A percentile compares a stretch with the other conserved stretches of the same genome.
Conservation (phyloP, 345 rosid genomes). For the Garcia nutans region DNA sequence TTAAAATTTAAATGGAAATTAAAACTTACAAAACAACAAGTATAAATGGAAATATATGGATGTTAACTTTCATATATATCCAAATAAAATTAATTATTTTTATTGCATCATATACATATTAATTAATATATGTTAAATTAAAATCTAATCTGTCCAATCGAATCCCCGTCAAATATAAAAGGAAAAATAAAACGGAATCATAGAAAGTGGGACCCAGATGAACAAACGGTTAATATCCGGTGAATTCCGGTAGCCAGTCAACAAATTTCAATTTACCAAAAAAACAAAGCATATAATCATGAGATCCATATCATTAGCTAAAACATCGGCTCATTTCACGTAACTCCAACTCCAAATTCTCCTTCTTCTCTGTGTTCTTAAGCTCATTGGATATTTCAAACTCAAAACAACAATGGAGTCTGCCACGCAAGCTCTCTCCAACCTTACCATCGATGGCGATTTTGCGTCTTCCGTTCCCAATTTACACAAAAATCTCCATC, state of each 20-base stretch:
- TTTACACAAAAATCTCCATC: conserved; percentile 54
- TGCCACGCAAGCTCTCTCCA: conserved; percentile 30
- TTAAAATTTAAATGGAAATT: too few species aligned
- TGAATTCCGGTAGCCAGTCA: conserved; percentile 1
- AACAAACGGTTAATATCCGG: not conserved
- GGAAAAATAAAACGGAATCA: not conserved
- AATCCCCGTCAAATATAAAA: too few species aligned
- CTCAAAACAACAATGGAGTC: conserved; percentile 9
- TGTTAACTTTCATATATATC: too few species aligned
- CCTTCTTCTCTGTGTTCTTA: too few species aligned
- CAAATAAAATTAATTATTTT: too few species aligned
- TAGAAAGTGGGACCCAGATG: not conserved
- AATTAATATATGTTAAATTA: too few species aligned
- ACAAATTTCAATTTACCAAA: not conserved
- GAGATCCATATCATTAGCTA: not conserved
- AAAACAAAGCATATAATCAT: too few species aligned
- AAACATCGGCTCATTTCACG: not conserved
- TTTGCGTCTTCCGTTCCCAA: conserved; percentile 54
- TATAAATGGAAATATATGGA: too few species aligned
- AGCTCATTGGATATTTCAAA: too few species aligned
- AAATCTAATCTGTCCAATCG: too few species aligned
- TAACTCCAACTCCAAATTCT: not conserved
- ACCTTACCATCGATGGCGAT: conserved; percentile 33
- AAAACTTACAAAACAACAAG: too few species aligned
- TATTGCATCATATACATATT: too few species aligned